phyloP scores from a whole-genome alignment of 305 asterid species.

The Lippia alba region DNA sequence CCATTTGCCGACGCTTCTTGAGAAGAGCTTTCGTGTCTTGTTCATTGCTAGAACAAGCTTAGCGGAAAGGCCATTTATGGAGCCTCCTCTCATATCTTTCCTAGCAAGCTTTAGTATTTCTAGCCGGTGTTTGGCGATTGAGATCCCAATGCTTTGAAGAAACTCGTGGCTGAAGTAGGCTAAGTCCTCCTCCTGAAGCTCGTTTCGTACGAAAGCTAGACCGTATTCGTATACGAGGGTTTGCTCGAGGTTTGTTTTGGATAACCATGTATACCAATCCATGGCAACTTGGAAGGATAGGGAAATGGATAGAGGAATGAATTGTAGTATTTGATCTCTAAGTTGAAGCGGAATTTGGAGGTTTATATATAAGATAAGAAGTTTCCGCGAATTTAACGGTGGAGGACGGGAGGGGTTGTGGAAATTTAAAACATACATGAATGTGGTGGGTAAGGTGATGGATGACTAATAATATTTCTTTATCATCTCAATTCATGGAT shows the following conservation, averaged over 20 bases:
- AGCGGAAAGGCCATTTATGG: slow-evolving; percentile 43
- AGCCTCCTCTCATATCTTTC: slow-evolving; percentile 44
- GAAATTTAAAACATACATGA: slow-evolving; percentile 32
- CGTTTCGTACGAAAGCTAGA: slow-evolving; percentile 47
- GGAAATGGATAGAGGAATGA: not conserved
- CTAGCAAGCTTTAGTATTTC: slow-evolving; percentile 74
- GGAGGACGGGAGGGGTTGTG: slow-evolving; percentile 4
- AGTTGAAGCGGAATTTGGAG: slow-evolving; percentile 2
- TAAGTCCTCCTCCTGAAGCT: slow-evolving; percentile 65
- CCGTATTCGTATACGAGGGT: slow-evolving; percentile 59
- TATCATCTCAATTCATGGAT: slow-evolving; percentile 32
- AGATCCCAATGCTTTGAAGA: slow-evolving; percentile 68
- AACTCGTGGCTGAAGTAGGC: slow-evolving; percentile 71
- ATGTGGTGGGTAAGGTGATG: slow-evolving; percentile 55
- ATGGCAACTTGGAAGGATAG: slow-evolving; percentile 35
- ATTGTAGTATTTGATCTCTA: not conserved
- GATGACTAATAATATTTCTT: slow-evolving; percentile 30
- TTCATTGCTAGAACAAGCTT: slow-evolving; percentile 61
- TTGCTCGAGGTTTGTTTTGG: slow-evolving; percentile 68
- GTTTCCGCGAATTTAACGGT: not conserved
- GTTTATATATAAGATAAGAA: slow-evolving; percentile 9
- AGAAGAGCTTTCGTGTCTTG: slow-evolving; percentile 60
- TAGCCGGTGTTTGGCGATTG: slow-evolving; percentile 65
- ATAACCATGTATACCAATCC: slow-evolving; percentile 92
- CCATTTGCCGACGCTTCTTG: slow-evolving; percentile 48